phyloP scores from a whole-genome alignment of 2,329 filamentous ascomycete species.

The Phaeomoniella chlamydospora region DNA sequence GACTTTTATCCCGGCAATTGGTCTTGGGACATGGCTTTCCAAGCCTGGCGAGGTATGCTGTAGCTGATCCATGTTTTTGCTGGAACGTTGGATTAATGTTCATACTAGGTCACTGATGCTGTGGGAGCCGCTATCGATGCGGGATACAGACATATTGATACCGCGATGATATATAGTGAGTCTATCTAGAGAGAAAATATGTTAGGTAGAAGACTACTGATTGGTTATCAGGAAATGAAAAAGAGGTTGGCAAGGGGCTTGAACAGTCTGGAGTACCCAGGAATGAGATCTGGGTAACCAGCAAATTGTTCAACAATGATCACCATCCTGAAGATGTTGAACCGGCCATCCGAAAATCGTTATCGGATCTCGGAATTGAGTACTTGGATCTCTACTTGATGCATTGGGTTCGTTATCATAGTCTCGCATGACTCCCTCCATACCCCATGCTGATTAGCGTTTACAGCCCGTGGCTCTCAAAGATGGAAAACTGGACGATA shows the following conservation, averaged over 20 bases:
- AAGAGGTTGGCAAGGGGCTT: neutral
- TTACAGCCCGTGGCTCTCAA: slow-evolving; percentile 12
- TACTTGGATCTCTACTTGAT: slow-evolving; percentile 32
- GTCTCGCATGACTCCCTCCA: slow-evolving; percentile 13
- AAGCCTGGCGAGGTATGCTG: slow-evolving; percentile 16
- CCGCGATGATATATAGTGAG: slow-evolving; percentile 19
- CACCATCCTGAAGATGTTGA: slow-evolving; percentile 46
- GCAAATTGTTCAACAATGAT: slow-evolving; percentile 70
- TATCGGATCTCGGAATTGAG: slow-evolving; percentile 21
- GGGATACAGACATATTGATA: slow-evolving; percentile 24
- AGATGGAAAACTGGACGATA: slow-evolving; percentile 12
- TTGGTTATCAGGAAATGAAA: neutral
- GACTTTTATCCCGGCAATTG: slow-evolving; percentile 18
- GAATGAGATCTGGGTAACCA: slow-evolving; percentile 57
- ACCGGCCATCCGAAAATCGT: slow-evolving; percentile 32
- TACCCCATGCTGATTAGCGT: slow-evolving; percentile 7
- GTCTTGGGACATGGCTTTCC: slow-evolving; percentile 23
- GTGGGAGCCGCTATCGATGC: slow-evolving; percentile 19
- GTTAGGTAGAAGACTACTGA: neutral
- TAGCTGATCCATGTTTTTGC: neutral
- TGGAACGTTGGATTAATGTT: neutral
- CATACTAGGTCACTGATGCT: slow-evolving; percentile 10
- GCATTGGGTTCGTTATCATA: slow-evolving; percentile 23
- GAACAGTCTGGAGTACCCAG: slow-evolving; percentile 29
- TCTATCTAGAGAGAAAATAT: neutral